Evolutionary conservation across 1,284 basidiomycete genomes (phyloP).

Genomic region (Grifola frondosa): DNA sequence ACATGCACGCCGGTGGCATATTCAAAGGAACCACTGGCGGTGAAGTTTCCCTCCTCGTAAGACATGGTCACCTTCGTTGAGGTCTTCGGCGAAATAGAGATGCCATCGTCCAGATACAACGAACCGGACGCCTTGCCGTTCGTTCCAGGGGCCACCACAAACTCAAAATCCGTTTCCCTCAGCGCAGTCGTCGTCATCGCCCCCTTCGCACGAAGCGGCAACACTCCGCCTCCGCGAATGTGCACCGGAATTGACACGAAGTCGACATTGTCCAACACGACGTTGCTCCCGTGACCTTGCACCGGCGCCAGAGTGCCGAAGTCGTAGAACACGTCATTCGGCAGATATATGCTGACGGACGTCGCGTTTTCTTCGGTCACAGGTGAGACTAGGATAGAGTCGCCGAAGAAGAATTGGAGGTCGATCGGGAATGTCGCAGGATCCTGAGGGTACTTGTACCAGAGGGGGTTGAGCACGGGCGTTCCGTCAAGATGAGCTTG

Average conservation of each 20-base stretch:
- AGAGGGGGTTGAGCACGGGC: slow-evolving; percentile 60
- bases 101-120: slow-evolving; percentile 66
- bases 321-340: slow-evolving; percentile 65
- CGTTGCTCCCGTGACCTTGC: slow-evolving; percentile 43
- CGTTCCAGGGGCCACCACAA: slow-evolving; percentile 55
- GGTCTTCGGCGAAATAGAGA: slow-evolving; percentile 44
- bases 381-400: slow-evolving; percentile 66
- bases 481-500: slow-evolving; percentile 56
- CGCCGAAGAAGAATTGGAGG: slow-evolving; percentile 68
- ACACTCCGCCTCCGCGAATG: slow-evolving; percentile 56
- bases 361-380: slow-evolving; percentile 63
- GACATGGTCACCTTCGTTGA: slow-evolving; percentile 47
- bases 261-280: slow-evolving; percentile 49
- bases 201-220: slow-evolving; percentile 53
- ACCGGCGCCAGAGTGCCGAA: slow-evolving; percentile 52
- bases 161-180: slow-evolving; percentile 56
- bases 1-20: slow-evolving; percentile 46
- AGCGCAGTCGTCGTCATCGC: slow-evolving; percentile 62
- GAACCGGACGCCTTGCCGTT: slow-evolving; percentile 49
- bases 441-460: slow-evolving; percentile 67
- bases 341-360: slow-evolving; percentile 60
- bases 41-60: slow-evolving; percentile 43
- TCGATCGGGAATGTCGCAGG: slow-evolving; percentile 56
- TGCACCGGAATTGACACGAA: slow-evolving; percentile 61
- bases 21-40: slow-evolving; percentile 50